phyloP scores from a whole-genome alignment of 768 basidiomycete genomes.

The Chalciporus chontae region DNA sequence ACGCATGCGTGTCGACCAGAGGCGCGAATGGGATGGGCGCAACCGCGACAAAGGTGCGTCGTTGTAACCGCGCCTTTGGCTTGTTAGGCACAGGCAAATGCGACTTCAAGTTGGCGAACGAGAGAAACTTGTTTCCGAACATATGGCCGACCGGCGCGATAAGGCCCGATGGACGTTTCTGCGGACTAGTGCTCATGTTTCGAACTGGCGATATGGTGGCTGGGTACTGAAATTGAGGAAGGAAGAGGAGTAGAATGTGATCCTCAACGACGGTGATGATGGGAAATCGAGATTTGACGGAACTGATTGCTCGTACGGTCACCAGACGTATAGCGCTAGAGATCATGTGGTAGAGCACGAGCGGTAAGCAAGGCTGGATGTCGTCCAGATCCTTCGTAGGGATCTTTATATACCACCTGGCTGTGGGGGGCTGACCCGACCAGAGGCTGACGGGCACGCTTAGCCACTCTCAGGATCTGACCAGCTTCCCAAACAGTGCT shows the following conservation, averaged over 20 bases:
- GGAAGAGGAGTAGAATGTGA: not conserved
- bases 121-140: constrained; percentile 17
- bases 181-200: constrained; percentile 9
- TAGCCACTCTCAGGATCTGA: too few relatives aligned
- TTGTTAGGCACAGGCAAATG: constrained; percentile 21
- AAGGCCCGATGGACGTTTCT: constrained; percentile 6
- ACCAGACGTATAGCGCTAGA: not conserved
- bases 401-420: constrained; percentile 8
- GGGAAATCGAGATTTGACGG: not conserved
- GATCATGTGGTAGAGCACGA: not conserved
- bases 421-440: constrained; percentile 15
- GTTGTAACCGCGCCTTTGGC: constrained; percentile 10
- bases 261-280: not conserved
- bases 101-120: constrained; percentile 16
- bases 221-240: constrained; percentile 8
- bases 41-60: constrained; percentile 11
- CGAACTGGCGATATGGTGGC: not conserved
- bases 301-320: not conserved
- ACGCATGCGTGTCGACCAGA: constrained; percentile 23
- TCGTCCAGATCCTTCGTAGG: not conserved
- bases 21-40: constrained; percentile 27
- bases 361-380: not conserved
- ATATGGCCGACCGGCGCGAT: constrained; percentile 8
- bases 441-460: constrained; percentile 7
- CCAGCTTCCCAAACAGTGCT: too few relatives aligned